Evolutionary conservation across 1,284 basidiomycete genomes (phyloP).

Genomic region (Coriolopsis trogii): DNA sequence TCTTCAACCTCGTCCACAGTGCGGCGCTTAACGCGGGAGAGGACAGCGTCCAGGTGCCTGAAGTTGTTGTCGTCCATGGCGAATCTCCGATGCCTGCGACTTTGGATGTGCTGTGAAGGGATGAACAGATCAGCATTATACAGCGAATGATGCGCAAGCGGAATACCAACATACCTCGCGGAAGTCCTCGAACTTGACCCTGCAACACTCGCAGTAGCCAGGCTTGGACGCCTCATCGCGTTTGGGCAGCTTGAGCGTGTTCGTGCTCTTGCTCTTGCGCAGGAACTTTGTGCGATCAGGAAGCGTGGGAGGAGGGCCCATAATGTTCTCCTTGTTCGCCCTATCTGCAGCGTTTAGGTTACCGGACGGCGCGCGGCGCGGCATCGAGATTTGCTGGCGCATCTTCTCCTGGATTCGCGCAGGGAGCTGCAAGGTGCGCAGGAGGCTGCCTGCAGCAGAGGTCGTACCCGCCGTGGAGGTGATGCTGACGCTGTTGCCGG

Average conservation of each 20-base stretch:
- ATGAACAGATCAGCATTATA: not conserved
- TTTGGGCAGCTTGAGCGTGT: slow-evolving; percentile 71
- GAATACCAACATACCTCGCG: slow-evolving; percentile 60
- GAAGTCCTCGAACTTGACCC: slow-evolving; percentile 90
- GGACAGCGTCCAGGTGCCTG: slow-evolving; percentile 77
- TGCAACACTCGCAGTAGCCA: slow-evolving; percentile 98
- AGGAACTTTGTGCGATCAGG: slow-evolving; percentile 56
- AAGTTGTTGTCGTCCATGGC: slow-evolving; percentile 85
- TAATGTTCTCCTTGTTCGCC: slow-evolving; percentile 45
- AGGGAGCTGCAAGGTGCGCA: slow-evolving; percentile 51
- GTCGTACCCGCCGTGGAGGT: slow-evolving; percentile 89
- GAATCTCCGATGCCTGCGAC: slow-evolving; percentile 85
- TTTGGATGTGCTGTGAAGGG: slow-evolving; percentile 71
- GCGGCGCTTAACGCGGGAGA: slow-evolving; percentile 74
- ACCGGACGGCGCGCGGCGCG: slow-evolving; percentile 48
- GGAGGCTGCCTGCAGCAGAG: slow-evolving; percentile 64
- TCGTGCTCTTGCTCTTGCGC: slow-evolving; percentile 78
- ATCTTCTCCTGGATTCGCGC: slow-evolving; percentile 56
- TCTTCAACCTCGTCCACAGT: slow-evolving; percentile 48
- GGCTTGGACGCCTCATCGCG: slow-evolving; percentile 88
- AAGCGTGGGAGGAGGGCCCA: slow-evolving; percentile 68
- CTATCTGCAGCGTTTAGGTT: slow-evolving; percentile 35
- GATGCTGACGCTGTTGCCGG: slow-evolving; percentile 92
- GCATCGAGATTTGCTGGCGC: slow-evolving; percentile 66
- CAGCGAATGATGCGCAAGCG: too few species aligned